Percentiles rank a stretch among this genome's conserved stretches.
Conservation (phyloP, 495 filamentous ascomycete genomes). For the Viridothelium virens region DNA sequence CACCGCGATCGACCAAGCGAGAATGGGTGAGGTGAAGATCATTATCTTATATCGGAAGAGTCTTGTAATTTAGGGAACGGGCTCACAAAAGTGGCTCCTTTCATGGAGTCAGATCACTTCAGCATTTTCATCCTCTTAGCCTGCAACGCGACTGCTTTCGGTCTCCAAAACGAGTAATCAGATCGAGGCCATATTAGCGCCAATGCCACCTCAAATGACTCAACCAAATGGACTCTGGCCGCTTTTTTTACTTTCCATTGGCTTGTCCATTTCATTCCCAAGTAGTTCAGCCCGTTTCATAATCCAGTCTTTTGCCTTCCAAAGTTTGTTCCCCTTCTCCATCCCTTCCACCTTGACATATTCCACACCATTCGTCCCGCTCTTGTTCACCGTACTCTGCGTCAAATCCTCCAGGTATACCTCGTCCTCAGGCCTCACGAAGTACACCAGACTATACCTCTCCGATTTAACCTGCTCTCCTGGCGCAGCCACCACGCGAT, state of each 20-base stretch:
- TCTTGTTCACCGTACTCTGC: not conserved
- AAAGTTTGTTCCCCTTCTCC: not conserved
- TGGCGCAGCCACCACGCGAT: constrained; percentile 36
- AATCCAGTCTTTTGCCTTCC: constrained; percentile 7
- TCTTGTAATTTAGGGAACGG: constrained; percentile 7
- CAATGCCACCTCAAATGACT: not conserved
- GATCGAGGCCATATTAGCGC: too few species aligned
- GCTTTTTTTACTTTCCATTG: not conserved
- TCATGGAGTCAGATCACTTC: not conserved
- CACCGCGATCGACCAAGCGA: not conserved
- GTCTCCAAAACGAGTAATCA: too few species aligned
- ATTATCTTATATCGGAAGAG: not conserved
- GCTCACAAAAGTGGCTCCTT: not conserved
- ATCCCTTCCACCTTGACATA: not conserved
- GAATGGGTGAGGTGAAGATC: not conserved
- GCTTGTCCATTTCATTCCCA: not conserved
- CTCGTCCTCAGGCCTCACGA: constrained; percentile 29
- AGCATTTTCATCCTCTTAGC: not conserved
- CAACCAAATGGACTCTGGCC: not conserved
- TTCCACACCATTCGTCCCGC: not conserved
- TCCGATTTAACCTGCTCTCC: constrained; percentile 32
- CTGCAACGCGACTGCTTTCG: too few species aligned
- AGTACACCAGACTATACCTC: constrained; percentile 33
- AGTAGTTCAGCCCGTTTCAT: not conserved
- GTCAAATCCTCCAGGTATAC: constrained; percentile 6